phyloP scores from a whole-genome alignment of 192 early-diverging fungal genomes.

The Backusella psychrophila region DNA sequence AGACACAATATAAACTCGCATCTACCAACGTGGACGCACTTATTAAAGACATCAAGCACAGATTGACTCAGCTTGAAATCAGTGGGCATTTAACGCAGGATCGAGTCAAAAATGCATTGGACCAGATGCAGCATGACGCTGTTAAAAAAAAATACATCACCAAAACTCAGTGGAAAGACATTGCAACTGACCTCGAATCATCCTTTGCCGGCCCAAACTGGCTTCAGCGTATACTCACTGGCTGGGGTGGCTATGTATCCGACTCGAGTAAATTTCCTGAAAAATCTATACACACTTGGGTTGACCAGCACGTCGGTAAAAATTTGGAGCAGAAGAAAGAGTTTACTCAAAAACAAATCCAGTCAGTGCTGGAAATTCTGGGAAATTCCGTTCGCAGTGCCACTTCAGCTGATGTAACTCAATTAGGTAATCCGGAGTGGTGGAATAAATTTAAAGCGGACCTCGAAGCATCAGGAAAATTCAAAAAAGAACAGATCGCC shows the following conservation, averaged over 20 bases:
- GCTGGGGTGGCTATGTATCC: background rate
- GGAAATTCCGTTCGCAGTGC: background rate
- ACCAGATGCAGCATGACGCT: slow-evolving; percentile 9
- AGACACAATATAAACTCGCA: slow-evolving; percentile 13
- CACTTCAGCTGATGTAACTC: background rate
- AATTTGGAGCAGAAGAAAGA: slow-evolving; percentile 4
- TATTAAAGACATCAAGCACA: slow-evolving; percentile 10
- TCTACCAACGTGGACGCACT: slow-evolving; percentile 11
- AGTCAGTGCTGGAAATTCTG: background rate
- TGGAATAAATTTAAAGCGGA: slow-evolving; percentile 4
- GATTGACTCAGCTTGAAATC: slow-evolving; percentile 8
- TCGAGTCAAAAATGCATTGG: slow-evolving; percentile 15
- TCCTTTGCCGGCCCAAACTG: slow-evolving; percentile 1
- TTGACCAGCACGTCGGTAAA: background rate
- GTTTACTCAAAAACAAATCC: background rate
- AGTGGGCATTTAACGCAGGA: slow-evolving; percentile 22
- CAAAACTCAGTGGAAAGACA: slow-evolving; percentile 18
- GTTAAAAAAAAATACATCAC: slow-evolving; percentile 23
- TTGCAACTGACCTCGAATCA: slow-evolving; percentile 17
- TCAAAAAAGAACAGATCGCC: background rate
- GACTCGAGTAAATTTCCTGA: background rate
- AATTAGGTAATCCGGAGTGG: background rate
- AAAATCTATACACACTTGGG: background rate
- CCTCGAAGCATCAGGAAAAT: background rate
- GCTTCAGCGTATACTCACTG: slow-evolving; percentile 10